phyloP scores from a whole-genome alignment of 441 rosid species.

The Erodium moschatum region DNA sequence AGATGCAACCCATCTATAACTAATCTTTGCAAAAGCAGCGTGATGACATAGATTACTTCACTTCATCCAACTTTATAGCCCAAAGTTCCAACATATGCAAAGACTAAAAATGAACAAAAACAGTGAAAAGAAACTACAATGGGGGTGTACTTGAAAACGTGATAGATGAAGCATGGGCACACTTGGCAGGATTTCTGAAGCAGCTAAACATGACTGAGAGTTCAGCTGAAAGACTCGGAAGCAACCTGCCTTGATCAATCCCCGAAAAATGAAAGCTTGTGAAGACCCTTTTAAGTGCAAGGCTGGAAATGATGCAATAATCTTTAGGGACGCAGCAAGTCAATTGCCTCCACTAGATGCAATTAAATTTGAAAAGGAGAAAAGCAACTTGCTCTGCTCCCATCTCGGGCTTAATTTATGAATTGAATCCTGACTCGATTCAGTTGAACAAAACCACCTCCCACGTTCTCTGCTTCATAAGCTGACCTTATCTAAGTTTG shows the following conservation, averaged over 20 bases:
- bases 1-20: neutral
- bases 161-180: constrained; percentile 39
- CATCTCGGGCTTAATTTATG: neutral
- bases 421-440: neutral
- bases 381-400: neutral
- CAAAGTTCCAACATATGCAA: neutral
- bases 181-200: constrained; percentile 37
- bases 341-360: constrained; percentile 9
- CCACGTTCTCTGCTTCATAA: neutral
- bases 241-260: neutral
- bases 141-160: constrained; percentile 27
- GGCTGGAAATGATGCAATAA: neutral
- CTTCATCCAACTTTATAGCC: neutral
- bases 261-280: neutral
- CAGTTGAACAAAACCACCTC: neutral
- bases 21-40: no score
- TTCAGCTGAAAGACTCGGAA: constrained; percentile 5
- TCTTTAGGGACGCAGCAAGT: neutral
- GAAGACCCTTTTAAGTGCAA: constrained; percentile 3
- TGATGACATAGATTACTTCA: no score
- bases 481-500: neutral
- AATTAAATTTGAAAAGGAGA: neutral
- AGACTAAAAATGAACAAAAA: neutral
- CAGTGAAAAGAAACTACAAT: neutral
- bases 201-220: constrained; percentile 40